Evolutionary conservation across 192 early-diverging fungal genomes (phyloP).

Genomic region (Coemansia sp.): DNA sequence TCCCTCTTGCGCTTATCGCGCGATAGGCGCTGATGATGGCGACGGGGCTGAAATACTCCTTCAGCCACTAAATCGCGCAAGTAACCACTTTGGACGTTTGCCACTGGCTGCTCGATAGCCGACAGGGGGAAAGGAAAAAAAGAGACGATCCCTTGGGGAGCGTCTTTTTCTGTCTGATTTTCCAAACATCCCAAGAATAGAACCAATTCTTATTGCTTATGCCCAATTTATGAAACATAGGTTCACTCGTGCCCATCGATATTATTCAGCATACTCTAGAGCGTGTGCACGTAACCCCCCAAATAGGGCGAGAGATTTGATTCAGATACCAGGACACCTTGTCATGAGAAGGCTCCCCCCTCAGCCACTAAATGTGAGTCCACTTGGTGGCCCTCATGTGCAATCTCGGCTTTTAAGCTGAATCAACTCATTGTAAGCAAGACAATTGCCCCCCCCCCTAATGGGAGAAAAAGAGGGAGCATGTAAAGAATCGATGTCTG

Average conservation of each 20-base stretch:
- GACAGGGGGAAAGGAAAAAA: background rate
- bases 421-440: background rate
- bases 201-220: background rate
- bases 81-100: background rate
- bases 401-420: background rate
- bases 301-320: background rate
- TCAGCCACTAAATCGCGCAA: background rate
- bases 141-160: background rate
- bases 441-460: background rate
- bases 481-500: conserved; percentile 6
- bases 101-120: conserved; percentile 4
- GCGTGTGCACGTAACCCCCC: background rate
- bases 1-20: background rate
- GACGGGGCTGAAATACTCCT: background rate
- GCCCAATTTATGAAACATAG: too few species aligned
- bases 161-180: background rate
- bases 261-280: background rate
- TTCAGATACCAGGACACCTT: background rate
- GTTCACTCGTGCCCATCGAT: background rate
- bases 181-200: background rate
- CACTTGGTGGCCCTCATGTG: background rate
- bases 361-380: background rate
- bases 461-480: background rate
- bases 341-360: too few species aligned
- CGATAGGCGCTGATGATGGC: background rate